Evolutionary conservation across 345 rosid genomes (phyloP), one percentile per base, ranked within the genome.

Genomic region (Syzygium aromaticum): DNA sequence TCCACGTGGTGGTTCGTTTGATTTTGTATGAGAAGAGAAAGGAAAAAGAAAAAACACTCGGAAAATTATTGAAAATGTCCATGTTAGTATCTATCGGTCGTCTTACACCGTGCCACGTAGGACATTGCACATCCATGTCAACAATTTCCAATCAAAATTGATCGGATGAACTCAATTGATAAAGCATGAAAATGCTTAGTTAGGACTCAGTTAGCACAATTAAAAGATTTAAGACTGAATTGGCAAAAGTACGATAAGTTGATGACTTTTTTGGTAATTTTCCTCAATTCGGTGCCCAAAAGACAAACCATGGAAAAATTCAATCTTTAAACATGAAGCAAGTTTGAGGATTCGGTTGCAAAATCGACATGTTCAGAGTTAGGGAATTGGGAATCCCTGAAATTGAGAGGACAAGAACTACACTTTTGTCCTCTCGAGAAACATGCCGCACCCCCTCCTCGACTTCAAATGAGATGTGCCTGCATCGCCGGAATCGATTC

Each of bases 311-410:
- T 19, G 56, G 56, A 33, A 67, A 23, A 46, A 67, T 33, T 33
- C 1, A 30, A 67, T 67, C 43, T 33, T 3, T 22, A 1, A 19
- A 0, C 23, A 3, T 4, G 13, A 23, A 33, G 10, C 3, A 38
- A 0, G 25, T 2, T 19, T 33, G 25, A 17, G 25, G 80, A 9
- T 6, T 19, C 3, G 46, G 6, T 73, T 19, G 80, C 2, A 33
- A 73, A 73, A 33, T 73, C 4, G 19, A 73, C 25, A 17, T 16
- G 38, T 38, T n/a, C 4, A 4, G 14, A 0, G 25, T 19, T 19
- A 0, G 49, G 80, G 49, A 67, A 33, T 73, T 73, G 49, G 2
- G 49, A 19, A 17, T 19, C 49, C 49, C 49, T 8, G 0, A 73
- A 73, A 73, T 33, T 33, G 13, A 33, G 43, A 19, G 2, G 80